Base-by-base conservation (phyloP, 345 rosid species). In the Melastoma malabathricum region DNA sequence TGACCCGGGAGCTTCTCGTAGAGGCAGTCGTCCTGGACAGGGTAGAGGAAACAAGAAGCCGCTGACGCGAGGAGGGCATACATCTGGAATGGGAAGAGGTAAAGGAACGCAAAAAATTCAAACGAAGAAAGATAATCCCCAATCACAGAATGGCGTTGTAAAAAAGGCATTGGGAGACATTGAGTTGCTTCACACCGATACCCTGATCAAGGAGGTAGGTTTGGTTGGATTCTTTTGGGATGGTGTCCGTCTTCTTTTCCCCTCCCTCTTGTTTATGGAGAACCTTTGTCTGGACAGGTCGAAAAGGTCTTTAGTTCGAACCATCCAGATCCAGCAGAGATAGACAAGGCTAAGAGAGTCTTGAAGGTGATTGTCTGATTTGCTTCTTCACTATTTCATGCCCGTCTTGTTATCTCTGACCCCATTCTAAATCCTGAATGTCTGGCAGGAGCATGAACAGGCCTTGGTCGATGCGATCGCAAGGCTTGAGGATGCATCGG, bases 291-390 rank as follows among this genome's bases (percentile, higher is more conserved):
- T 52, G 25, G 63, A 68, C 81, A 93, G 99, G 96, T 88, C 43
- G 99, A 93, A 66, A 88, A 77, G 55, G 86, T 88, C 55, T 83
- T 89, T 65, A 75, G 79, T 54, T 68, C 89, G 8, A 72, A 58
- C 61, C 88, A 72, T 47, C 94, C 97, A 15, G 89, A 85, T 72
- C 87, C 92, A 0, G 55, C 60, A 51, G 94, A 83, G 54, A 69
- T 93, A 49, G 96, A 85, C 76, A 89, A 81, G 70, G 97, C 96
- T 46, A 89, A 88, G 82, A 80, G 76, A 72, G 89, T 78, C 58
- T 65, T 88, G 55, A 77, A 76, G 68, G 99, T 88, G 74, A 77
- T 83, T n/a, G 45, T 46, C 43, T 15, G 46, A 25, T 54, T 54
- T 18, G 8, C 31, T 39, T n/a, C 52, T 51, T 51, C 4, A 51